phyloP scores from a whole-genome alignment of 352 stramenopile genomes.

The Phytopythium aichiense region DNA sequence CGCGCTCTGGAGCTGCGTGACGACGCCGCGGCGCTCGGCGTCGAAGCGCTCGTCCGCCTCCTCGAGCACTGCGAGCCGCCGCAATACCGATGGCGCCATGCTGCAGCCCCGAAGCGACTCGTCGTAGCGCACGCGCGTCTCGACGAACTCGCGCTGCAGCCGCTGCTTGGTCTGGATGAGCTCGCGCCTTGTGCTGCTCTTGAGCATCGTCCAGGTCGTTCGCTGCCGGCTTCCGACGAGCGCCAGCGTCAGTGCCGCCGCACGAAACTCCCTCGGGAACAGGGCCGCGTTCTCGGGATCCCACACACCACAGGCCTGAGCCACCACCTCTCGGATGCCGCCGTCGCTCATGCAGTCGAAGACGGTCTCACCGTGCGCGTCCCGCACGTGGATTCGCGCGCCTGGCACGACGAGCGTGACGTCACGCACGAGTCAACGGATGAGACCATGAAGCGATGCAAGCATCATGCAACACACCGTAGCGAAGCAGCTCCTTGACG shows the following conservation, averaged over 20 bases:
- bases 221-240: constrained; percentile 37
- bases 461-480: constrained; percentile 22
- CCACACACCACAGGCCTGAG: constrained; percentile 35
- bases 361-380: constrained; percentile 41
- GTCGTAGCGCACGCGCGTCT: constrained; percentile 55
- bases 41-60: constrained; percentile 35
- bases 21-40: constrained; percentile 17
- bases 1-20: constrained; percentile 26
- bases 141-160: constrained; percentile 35
- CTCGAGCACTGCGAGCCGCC: constrained; percentile 28
- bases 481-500: constrained; percentile 53
- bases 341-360: constrained; percentile 40
- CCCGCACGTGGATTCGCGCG: constrained; percentile 32
- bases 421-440: neutral
- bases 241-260: constrained; percentile 27
- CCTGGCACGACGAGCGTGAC: constrained; percentile 14
- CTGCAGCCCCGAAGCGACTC: constrained; percentile 24
- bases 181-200: constrained; percentile 19
- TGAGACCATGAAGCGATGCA: neutral
- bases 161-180: constrained; percentile 22
- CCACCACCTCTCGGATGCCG: constrained; percentile 25
- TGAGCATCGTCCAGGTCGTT: constrained; percentile 11
- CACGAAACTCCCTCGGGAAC: constrained; percentile 47
- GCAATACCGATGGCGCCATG: constrained; percentile 35
- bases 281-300: constrained; percentile 25